Conservation (phyloP, 768 basidiomycete genomes). For the Tylopilus intermedius region DNA sequence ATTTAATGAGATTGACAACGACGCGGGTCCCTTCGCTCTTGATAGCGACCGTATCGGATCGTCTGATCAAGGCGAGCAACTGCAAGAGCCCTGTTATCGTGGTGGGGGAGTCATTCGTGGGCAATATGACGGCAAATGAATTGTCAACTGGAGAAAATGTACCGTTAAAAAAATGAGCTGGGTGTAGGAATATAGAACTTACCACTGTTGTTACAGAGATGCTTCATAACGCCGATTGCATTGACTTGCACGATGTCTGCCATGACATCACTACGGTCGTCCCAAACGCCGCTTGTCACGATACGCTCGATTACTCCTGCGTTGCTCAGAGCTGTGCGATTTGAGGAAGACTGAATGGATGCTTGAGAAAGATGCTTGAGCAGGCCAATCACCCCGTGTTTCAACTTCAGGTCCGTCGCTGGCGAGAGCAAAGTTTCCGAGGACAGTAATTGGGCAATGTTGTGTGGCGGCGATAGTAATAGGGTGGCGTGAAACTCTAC, state of each 20-base stretch:
- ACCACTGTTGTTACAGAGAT: conserved; percentile 78
- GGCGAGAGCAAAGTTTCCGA: conserved; percentile 53
- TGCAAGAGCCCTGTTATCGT: conserved; percentile 54
- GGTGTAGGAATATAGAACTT: conserved; percentile 20
- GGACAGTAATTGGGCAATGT: conserved; percentile 56
- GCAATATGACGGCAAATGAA: conserved; percentile 48
- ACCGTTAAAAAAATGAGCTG: conserved; percentile 21
- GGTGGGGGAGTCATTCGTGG: conserved; percentile 29
- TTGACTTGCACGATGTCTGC: conserved; percentile 83
- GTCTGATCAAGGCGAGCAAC: conserved; percentile 68
- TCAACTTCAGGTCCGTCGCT: conserved; percentile 69
- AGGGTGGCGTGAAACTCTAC: conserved; percentile 56
- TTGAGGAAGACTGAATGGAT: conserved; percentile 49
- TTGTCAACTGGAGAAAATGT: conserved; percentile 36
- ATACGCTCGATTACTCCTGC: conserved; percentile 62
- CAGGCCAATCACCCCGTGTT: conserved; percentile 84
- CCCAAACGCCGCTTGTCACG: conserved; percentile 62
- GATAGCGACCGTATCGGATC: conserved; percentile 76
- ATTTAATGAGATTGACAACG: conserved; percentile 79
- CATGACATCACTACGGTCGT: conserved; percentile 67
- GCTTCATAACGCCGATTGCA: conserved; percentile 85
- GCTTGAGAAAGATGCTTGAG: conserved; percentile 82
- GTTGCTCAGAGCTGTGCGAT: conserved; percentile 55
- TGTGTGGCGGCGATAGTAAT: conserved; percentile 61
- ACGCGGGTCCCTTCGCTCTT: conserved; percentile 90